Evolutionary conservation across 768 basidiomycete genomes (phyloP), one percentile per base, ranked within the genome.

Genomic region (Rhizopogon vinicolor): DNA sequence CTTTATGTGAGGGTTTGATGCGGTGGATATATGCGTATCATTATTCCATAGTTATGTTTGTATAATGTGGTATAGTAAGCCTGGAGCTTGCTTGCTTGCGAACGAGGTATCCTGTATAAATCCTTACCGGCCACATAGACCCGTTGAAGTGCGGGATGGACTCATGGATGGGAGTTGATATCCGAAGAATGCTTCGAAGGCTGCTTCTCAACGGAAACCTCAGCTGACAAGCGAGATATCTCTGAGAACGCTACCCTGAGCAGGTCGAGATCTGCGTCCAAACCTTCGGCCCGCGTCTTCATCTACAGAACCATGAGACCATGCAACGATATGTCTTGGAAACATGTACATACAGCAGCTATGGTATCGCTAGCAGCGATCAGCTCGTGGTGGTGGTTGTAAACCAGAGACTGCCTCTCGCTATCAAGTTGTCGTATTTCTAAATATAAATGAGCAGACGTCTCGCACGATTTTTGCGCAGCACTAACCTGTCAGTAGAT

Each of bases 361-460:
- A 97, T 96, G 8, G 94, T 96, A 63, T 93, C 91, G 56, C 88
- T 92, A 3, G 94, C 94, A 1, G 91, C 91, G 50, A 97, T 94
- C 18, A 97, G 85, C 60, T 97, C 94, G 56, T 94, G 92, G 63
- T 97, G 94, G 65, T 95, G 93, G 62, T 95, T 93, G 66, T 97
- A 97, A 10, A 97, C 93, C 43, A 97, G 76, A 8, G 89, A 88
- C 69, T 97, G 93, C 22, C 91, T 76, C 64, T 96, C 93, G 63
- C 87, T 84, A 54, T 96, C 92, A 13, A 97, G 72, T 58, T 92
- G 83, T 33, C 90, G 79, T 56, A 97, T 95, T 69, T 96, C 94
- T 93, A 41, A 65, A 57, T 31, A 56, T 52, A n/a, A 40, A 44
- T 31, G 31, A 16, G 3, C 6, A 5, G 5, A 35, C 12, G 3